These are phyloP conservation scores for Cucurbita argyrosperma DNA, from an alignment of 306 rosid genomes.

Conservation along the genomic window DNA sequence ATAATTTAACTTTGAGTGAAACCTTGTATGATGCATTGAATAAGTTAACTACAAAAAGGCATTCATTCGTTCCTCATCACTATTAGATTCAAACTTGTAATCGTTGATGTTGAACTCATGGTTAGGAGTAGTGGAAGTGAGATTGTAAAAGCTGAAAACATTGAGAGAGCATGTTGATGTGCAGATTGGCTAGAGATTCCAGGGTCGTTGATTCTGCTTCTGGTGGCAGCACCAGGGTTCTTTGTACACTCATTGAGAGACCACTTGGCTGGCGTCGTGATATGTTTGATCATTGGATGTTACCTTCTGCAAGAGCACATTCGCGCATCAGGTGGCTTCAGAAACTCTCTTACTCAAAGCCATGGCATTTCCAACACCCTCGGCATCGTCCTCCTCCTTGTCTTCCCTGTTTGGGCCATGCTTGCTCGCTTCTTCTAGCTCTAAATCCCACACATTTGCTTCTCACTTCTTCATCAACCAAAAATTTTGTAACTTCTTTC, in stretches of 20 bases:
- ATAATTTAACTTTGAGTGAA: too few relatives aligned
- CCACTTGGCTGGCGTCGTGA: conserved; percentile 36
- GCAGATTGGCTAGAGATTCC: conserved; percentile 83
- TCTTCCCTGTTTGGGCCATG: conserved; percentile 58
- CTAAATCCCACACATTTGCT: background rate
- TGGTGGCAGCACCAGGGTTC: conserved; percentile 58
- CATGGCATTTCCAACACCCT: conserved; percentile 79
- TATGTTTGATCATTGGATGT: conserved; percentile 61
- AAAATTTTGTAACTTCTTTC: background rate
- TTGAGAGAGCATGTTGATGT: background rate
- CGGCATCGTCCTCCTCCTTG: conserved; percentile 56
- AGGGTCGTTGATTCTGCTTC: conserved; percentile 66
- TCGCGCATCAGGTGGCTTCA: conserved; percentile 78
- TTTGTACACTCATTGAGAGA: conserved; percentile 43
- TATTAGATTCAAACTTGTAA: too few relatives aligned
- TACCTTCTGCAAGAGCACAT: conserved; percentile 85
- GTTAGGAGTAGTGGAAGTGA: background rate
- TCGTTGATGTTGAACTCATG: too few relatives aligned
- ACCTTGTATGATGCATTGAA: too few relatives aligned
- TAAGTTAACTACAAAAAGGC: too few relatives aligned
- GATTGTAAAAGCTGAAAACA: background rate
- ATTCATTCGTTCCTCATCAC: too few relatives aligned
- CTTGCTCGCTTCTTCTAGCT: conserved; percentile 27
- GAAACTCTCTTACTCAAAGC: conserved; percentile 64
- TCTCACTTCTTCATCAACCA: background rate